Evolutionary conservation across 345 rosid genomes (phyloP).

Genomic region (Corchorus olitorius): DNA sequence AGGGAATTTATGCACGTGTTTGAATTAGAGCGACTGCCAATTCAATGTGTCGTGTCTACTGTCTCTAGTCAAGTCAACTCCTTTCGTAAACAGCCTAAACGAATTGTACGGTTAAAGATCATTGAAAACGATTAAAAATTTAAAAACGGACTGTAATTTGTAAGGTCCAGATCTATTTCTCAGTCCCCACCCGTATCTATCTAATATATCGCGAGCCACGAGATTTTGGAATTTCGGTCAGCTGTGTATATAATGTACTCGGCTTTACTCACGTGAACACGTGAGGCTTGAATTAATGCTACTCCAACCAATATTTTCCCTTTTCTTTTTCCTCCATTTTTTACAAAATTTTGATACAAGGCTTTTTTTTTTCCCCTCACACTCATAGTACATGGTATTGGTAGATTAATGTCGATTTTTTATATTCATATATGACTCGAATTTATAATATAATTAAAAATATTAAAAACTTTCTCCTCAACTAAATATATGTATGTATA

Average conservation of each 20-base stretch:
- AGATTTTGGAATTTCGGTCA: neutral
- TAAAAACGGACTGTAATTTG: neutral
- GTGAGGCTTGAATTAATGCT: neutral
- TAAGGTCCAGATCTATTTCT: slow-evolving; percentile 8
- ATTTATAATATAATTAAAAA: too few species aligned
- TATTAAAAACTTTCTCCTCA: too few species aligned
- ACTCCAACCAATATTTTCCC: neutral
- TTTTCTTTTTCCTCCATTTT: too few species aligned
- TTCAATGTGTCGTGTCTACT: too few species aligned
- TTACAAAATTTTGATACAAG: too few species aligned
- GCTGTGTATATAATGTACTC: neutral
- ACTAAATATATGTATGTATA: too few species aligned
- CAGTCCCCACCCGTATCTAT: neutral
- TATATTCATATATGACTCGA: too few species aligned
- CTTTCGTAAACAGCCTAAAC: neutral
- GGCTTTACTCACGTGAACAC: slow-evolving; percentile 3
- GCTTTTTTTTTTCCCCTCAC: too few species aligned
- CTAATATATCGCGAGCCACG: neutral
- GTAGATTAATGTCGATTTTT: too few species aligned
- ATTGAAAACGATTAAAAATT: too few species aligned
- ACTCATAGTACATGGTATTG: too few species aligned
- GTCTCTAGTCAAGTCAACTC: neutral
- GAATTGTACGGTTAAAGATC: neutral
- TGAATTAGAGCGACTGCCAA: neutral
- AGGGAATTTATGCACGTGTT: neutral